These are phyloP conservation scores for Beauveria australis DNA, from an alignment of 2,329 filamentous ascomycete species.

Conservation along the genomic window DNA sequence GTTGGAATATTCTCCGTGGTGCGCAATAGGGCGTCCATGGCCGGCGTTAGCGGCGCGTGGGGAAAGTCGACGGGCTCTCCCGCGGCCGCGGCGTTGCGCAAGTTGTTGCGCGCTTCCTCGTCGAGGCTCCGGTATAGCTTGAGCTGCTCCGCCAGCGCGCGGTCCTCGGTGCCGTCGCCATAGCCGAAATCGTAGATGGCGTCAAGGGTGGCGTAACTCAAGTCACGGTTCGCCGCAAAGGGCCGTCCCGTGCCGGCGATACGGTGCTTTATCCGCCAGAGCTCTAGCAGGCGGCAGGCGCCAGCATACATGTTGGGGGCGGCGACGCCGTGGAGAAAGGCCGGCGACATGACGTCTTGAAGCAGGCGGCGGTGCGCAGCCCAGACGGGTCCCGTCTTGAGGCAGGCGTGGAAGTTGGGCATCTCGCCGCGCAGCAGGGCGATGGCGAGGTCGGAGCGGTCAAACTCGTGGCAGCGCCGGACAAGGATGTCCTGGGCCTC, in stretches of 20 bases:
- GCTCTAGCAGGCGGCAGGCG: slow-evolving; percentile 21
- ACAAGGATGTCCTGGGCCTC: slow-evolving; percentile 37
- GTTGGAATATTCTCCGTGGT: neutral
- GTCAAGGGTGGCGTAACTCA: slow-evolving; percentile 25
- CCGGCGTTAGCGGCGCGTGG: neutral
- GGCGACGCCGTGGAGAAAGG: slow-evolving; percentile 22
- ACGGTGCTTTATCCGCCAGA: slow-evolving; percentile 26
- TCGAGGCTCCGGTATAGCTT: neutral
- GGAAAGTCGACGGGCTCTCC: neutral
- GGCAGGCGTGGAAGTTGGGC: slow-evolving; percentile 25
- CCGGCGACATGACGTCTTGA: slow-evolving; percentile 29
- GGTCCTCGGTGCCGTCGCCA: slow-evolving; percentile 14
- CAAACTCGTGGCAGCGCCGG: slow-evolving; percentile 35
- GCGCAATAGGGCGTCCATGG: slow-evolving; percentile 1
- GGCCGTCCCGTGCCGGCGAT: slow-evolving; percentile 19
- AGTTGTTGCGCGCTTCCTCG: neutral
- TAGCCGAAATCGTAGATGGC: slow-evolving; percentile 23
- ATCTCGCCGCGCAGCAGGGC: slow-evolving; percentile 24
- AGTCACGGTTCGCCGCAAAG: slow-evolving; percentile 19
- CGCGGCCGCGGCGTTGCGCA: neutral
- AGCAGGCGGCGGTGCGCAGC: slow-evolving; percentile 26
- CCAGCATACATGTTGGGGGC: slow-evolving; percentile 26
- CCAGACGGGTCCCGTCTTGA: slow-evolving; percentile 23
- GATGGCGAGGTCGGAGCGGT: slow-evolving; percentile 27
- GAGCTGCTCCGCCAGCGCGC: neutral